Evolutionary conservation across 495 filamentous ascomycete species (phyloP), one percentile per base, ranked within the genome.

Genomic region (Physcia stellaris): DNA sequence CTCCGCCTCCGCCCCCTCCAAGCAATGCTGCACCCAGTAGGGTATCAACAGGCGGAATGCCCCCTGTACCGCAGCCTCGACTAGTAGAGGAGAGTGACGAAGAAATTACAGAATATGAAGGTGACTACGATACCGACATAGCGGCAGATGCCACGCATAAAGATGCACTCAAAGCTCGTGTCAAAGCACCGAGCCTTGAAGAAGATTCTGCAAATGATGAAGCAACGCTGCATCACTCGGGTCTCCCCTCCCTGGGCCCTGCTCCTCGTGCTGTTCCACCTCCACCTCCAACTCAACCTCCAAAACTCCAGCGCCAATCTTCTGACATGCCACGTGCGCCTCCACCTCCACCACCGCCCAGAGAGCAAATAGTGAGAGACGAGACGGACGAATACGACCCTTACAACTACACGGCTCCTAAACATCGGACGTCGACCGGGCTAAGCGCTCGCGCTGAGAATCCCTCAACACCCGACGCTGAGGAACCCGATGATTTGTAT

Each of bases 111-210:
- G 90, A 95, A 56, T 96, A 96, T 53, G 90, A 98, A 56, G 90
- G 87, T 15, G 90, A 96, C 53, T 96, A 98, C 55, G 90, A 96
- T 48, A 98, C 90, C 27, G 90, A 96, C 56, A 95, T 98, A 47
- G 87, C 82, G 1, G 81, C 92, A 31, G 79, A 84, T 21, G 86
- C 75, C 7, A 80, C 80, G 28, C 81, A 90, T 54, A 90, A 92
- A 58, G 90, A 94, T 62, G 88, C 90, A 3, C 56, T 96, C 39
- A 92, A 85, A 50, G 55, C 83, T 15, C 85, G 94, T 58, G 76
- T 72, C 22, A 71, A 77, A 31, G 84, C 86, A 27, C 75, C 79
- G 17, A 88, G 80, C 57, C 56, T 80, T 44, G 73, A 77, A 43
- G 75, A 75, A 28, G 39, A 49, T 32, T 46, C 45, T 13, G 26